Evolutionary conservation across 31 red algal species (phyloP).

Genomic region (Endocladia muricata): DNA sequence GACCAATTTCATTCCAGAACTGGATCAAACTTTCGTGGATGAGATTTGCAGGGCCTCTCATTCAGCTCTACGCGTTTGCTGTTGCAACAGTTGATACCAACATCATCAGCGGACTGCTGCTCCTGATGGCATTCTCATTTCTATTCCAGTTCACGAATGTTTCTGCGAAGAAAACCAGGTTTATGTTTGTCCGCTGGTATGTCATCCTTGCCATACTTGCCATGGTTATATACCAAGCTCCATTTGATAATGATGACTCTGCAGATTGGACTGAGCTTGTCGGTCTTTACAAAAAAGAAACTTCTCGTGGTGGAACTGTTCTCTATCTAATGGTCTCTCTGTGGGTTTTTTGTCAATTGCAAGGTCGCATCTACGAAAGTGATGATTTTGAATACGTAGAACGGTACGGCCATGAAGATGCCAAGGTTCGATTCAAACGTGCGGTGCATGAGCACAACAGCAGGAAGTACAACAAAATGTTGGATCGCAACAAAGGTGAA

Average conservation of each 20-base stretch:
- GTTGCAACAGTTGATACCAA: conserved; percentile 41
- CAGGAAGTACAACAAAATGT: conserved; percentile 36
- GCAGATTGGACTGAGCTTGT: conserved; percentile 24
- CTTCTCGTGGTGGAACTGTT: neutral
- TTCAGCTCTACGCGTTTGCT: conserved; percentile 59
- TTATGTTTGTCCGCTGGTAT: conserved; percentile 37
- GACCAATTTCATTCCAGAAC: conserved; percentile 36
- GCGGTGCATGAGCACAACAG: conserved; percentile 53
- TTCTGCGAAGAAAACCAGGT: conserved; percentile 15
- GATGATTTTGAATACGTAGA: conserved; percentile 40
- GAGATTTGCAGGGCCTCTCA: conserved; percentile 29
- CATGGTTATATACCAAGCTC: conserved; percentile 52
- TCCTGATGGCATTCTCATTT: conserved; percentile 42
- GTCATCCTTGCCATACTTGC: conserved; percentile 29
- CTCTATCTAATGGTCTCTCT: conserved; percentile 29
- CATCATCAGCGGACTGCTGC: conserved; percentile 32
- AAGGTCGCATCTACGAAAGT: conserved; percentile 61
- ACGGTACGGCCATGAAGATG: conserved; percentile 30
- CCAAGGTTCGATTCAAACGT: conserved; percentile 30
- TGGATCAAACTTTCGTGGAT: conserved; percentile 36
- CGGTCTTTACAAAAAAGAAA: conserved; percentile 26
- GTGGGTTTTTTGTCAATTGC: conserved; percentile 50
- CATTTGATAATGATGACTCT: conserved; percentile 4
- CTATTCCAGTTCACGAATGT: conserved; percentile 52
- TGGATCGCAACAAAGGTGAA: conserved; percentile 37